These are phyloP conservation scores for Tarenaya hassleriana DNA, from an alignment of 345 rosid species.

Conservation along the genomic window DNA sequence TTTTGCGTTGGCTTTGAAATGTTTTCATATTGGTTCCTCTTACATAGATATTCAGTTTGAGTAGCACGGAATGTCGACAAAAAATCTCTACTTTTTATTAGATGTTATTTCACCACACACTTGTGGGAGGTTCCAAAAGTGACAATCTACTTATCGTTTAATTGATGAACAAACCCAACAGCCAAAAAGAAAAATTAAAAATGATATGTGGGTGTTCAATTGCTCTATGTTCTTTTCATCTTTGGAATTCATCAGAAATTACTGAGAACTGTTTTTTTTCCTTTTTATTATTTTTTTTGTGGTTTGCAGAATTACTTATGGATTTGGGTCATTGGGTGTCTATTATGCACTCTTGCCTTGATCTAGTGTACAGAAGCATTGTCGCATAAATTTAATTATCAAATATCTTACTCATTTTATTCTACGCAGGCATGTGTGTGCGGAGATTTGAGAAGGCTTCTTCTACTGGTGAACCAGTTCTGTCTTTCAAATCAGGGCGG, in stretches of 20 bases:
- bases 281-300: not conserved
- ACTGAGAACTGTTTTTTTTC: constrained; percentile 9
- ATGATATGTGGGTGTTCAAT: too few species aligned
- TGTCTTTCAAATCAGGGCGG: constrained; percentile 54
- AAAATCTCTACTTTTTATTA: too few species aligned
- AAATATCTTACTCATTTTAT: not conserved
- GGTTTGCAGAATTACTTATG: constrained; percentile 1
- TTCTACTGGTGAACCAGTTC: constrained; percentile 51
- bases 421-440: constrained; percentile 71
- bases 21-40: not conserved
- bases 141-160: not conserved
- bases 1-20: not conserved
- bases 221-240: not conserved
- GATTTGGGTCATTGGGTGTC: not conserved
- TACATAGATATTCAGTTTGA: not conserved
- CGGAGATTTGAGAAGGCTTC: constrained; percentile 61
- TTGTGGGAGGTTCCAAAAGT: not conserved
- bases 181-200: not conserved
- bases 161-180: constrained; percentile 7
- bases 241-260: not conserved
- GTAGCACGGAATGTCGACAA: too few species aligned
- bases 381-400: constrained; percentile 9
- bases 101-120: too few species aligned
- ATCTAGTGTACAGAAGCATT: not conserved
- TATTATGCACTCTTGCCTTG: constrained; percentile 2